Conservation (phyloP, 805 yeast species). For the Starmerella scarabaei region DNA sequence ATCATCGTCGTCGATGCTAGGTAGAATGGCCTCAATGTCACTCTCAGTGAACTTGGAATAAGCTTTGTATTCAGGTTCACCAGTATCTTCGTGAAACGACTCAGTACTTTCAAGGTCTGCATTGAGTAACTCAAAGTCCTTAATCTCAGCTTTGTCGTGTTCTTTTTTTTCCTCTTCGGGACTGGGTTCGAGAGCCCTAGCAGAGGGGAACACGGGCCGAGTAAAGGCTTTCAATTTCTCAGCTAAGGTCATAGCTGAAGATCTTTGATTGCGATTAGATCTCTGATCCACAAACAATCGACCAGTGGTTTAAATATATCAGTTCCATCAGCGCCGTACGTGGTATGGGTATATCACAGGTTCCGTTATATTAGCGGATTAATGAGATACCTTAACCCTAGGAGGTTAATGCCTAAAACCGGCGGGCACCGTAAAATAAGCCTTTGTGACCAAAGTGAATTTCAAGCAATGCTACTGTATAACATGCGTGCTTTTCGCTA, state of each 20-base stretch:
- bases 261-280: too few relatives aligned
- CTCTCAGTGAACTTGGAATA: slow-evolving; percentile 6
- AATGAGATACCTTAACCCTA: too few relatives aligned
- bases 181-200: neutral
- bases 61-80: neutral
- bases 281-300: too few relatives aligned
- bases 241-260: neutral
- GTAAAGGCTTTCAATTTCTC: slow-evolving; percentile 8
- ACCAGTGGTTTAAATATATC: too few relatives aligned
- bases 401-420: too few relatives aligned
- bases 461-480: too few relatives aligned
- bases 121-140: neutral
- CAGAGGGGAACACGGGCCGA: neutral
- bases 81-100: neutral
- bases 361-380: too few relatives aligned
- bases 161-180: neutral
- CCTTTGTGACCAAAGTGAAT: too few relatives aligned
- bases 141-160: neutral
- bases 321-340: too few relatives aligned
- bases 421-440: too few relatives aligned
- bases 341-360: too few relatives aligned
- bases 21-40: slow-evolving; percentile 12
- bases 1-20: slow-evolving; percentile 34
- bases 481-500: too few relatives aligned
- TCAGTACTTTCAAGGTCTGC: neutral